phyloP scores from a whole-genome alignment of 2,329 filamentous ascomycete species.

The Pseudocercospora pini-densiflorae region DNA sequence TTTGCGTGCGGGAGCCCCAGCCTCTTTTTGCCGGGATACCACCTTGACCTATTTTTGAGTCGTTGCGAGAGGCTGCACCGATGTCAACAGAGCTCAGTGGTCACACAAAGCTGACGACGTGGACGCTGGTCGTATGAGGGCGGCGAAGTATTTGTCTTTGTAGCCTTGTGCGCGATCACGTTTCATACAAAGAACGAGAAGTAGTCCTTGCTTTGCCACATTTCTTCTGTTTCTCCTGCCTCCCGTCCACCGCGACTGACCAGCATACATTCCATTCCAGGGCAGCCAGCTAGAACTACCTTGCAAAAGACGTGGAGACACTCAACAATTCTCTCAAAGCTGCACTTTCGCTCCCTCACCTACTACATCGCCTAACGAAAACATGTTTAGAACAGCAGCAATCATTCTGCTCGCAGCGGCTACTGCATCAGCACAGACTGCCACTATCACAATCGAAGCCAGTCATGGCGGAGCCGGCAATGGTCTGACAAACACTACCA shows the following conservation, averaged over 20 bases:
- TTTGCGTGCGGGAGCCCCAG: background rate
- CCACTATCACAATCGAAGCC: constrained; percentile 31
- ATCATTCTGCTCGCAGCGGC: constrained; percentile 17
- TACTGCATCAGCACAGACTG: constrained; percentile 25
- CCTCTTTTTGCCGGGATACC: background rate
- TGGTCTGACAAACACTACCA: constrained; percentile 33
- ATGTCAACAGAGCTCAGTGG: background rate
- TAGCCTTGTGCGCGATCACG: background rate
- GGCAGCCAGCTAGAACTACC: background rate
- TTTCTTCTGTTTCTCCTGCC: background rate
- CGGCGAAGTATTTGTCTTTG: background rate
- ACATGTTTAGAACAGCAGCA: constrained; percentile 16
- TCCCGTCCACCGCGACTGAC: background rate
- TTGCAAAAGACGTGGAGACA: background rate
- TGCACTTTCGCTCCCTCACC: background rate
- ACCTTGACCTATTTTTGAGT: background rate
- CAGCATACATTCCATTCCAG: constrained; percentile 8
- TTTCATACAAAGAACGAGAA: background rate
- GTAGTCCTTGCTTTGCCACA: constrained; percentile 1
- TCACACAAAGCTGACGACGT: background rate
- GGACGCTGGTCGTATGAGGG: background rate
- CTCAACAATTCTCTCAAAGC: background rate
- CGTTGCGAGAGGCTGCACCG: no score
- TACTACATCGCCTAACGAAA: constrained; percentile 4
- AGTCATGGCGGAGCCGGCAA: constrained; percentile 33